Evolutionary conservation across 148 eudicot species (phyloP).

Genomic region (Vaccinium macrocarpon): DNA sequence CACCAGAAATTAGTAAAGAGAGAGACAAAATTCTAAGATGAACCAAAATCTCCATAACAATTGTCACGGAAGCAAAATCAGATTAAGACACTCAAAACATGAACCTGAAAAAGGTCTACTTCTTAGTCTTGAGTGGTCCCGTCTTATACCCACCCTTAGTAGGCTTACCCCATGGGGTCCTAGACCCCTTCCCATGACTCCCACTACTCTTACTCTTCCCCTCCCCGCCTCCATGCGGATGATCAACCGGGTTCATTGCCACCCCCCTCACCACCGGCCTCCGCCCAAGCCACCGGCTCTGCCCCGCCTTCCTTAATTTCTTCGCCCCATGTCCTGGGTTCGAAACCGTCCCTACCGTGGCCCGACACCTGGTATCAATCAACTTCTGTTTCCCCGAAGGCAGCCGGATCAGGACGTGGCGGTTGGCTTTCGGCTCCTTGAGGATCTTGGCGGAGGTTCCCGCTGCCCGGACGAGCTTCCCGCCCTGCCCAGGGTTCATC

Average conservation of each 20-base stretch:
- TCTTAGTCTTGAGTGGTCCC: conserved; percentile 59
- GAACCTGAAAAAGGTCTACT: conserved; percentile 16
- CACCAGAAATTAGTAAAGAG: not conserved
- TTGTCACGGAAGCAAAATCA: too few relatives aligned
- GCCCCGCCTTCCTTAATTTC: conserved; percentile 77
- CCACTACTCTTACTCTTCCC: conserved; percentile 80
- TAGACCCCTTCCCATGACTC: conserved; percentile 41
- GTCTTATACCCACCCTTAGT: conserved; percentile 85
- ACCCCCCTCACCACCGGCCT: conserved; percentile 83
- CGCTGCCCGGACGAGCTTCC: conserved; percentile 75
- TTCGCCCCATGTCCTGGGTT: conserved; percentile 53
- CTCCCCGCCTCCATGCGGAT: conserved; percentile 96
- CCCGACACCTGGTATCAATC: conserved; percentile 62
- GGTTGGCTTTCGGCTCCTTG: conserved; percentile 46
- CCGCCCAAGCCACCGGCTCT: conserved; percentile 71
- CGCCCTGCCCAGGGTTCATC: conserved; percentile 77
- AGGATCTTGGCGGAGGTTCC: conserved; percentile 81
- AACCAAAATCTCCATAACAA: not conserved
- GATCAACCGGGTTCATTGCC: conserved; percentile 93
- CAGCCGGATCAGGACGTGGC: conserved; percentile 45
- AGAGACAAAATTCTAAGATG: not conserved
- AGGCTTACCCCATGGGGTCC: conserved; percentile 88
- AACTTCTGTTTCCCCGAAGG: conserved; percentile 69
- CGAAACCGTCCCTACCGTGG: conserved; percentile 66
- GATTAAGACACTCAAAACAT: not conserved